Percentiles rank a stretch among this genome's conserved stretches.
These are phyloP conservation scores for Urtica urens DNA, from an alignment of 306 rosid species.

Conservation along the genomic window DNA sequence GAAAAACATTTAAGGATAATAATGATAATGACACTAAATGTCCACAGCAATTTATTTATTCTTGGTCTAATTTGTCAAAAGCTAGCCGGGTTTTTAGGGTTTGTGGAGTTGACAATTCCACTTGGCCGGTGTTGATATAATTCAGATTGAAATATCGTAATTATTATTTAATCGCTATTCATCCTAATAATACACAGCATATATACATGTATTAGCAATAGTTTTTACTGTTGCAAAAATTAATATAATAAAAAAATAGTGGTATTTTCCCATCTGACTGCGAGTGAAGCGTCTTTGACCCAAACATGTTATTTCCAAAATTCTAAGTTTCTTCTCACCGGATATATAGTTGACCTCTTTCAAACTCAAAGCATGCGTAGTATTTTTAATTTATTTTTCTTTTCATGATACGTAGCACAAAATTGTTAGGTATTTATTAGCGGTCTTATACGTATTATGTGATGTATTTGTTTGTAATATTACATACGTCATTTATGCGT, in stretches of 20 bases:
- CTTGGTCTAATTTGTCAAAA: conserved; percentile 37
- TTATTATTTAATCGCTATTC: not conserved
- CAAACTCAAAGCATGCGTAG: conserved; percentile 26
- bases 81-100: conserved; percentile 46
- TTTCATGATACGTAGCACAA: conserved; percentile 22
- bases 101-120: conserved; percentile 39
- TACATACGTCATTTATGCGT: conserved; percentile 1
- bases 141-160: conserved; percentile 2
- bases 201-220: not conserved
- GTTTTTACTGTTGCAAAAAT: not conserved
- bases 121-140: conserved; percentile 30
- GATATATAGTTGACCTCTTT: conserved; percentile 46
- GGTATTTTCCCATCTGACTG: conserved; percentile 19
- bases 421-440: conserved; percentile 39
- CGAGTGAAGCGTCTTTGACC: conserved; percentile 69
- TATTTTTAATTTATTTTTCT: conserved; percentile 27
- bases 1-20: no score
- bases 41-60: conserved; percentile 41
- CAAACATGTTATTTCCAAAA: conserved; percentile 23
- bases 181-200: no score
- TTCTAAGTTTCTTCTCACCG: conserved; percentile 22
- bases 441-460: not conserved
- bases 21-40: conserved; percentile 31
- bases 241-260: not conserved
- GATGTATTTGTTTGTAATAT: not conserved